Evolutionary conservation across 208 protist species (phyloP), one percentile per base, ranked within the genome.

Genomic region (Trichomonas tenax): DNA sequence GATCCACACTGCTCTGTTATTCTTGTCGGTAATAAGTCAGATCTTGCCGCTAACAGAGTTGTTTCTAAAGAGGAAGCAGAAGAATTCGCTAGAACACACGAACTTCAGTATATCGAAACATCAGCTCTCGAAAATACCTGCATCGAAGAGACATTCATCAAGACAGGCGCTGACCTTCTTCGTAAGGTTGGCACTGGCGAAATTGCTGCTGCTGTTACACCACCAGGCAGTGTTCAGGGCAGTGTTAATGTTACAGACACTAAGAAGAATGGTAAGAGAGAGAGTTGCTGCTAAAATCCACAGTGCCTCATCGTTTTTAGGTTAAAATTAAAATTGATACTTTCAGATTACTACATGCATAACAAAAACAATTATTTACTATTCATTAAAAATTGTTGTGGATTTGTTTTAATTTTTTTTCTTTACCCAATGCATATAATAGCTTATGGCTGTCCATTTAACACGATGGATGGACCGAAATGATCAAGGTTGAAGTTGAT

Each of bases 21-120:
- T 45, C 63, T 96, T 31, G 93, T 96, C 10, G 93, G 93, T n/a
- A 96, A 96, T 82, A 96, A 96, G 38, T 44, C 40, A 41, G 93
- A 96, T 82, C 38, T 96, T n/a, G 48, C 93, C 0, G 46, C 93
- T 81, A 49, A 82, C 17, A 3, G 93, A 21, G 49, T 96, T 84
- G 93, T 96, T 49, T 84, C 93, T 17, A 96, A 96, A 82, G 93
- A 96, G 82, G 93, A 96, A 96, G 93, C 93, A 81, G 51, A 82
- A 48, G 93, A 96, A n/a, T 82, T 96, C 31, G 93, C 93, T 34
- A 48, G 86, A 48, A 93, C n/a, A 6, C 86, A 93, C 15, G 86
- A 93, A 93, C 34, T 93, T 9, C 17, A 41, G n/a, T 93, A 93
- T 51, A 51, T 93, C 38, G 86, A 93, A 93, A 93, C 86, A 93